These are phyloP conservation scores for Hygrophorus pudorinus DNA, from an alignment of 768 basidiomycete genomes.

Conservation along the genomic window DNA sequence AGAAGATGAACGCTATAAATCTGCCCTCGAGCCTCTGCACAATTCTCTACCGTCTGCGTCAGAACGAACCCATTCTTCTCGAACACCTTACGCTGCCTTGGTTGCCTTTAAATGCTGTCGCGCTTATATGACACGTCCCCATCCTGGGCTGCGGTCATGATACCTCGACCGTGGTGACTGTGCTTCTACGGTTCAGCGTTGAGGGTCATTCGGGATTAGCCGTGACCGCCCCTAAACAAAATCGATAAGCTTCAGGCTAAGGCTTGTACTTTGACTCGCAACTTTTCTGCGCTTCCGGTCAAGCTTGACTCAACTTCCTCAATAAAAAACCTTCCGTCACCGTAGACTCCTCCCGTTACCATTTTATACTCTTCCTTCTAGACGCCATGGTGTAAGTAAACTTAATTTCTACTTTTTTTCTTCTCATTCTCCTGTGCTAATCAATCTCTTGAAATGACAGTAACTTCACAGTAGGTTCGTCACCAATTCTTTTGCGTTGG, in stretches of 20 bases:
- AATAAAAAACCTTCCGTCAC: no score
- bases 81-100: slow-evolving; percentile 54
- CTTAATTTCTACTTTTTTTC: slow-evolving; percentile 5
- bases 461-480: slow-evolving; percentile 84
- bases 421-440: slow-evolving; percentile 14
- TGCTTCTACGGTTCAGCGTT: no score
- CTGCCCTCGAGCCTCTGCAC: slow-evolving; percentile 26
- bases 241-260: slow-evolving; percentile 9
- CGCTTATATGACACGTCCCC: slow-evolving; percentile 38
- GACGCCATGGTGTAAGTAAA: slow-evolving; percentile 74
- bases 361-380: slow-evolving; percentile 25
- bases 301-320: no score
- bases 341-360: not conserved
- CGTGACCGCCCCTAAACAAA: slow-evolving; percentile 8
- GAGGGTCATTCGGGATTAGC: not conserved
- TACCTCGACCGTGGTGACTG: slow-evolving; percentile 57
- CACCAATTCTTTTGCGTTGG: not conserved
- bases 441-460: slow-evolving; percentile 31
- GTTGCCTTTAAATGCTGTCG: slow-evolving; percentile 41
- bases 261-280: slow-evolving; percentile 3
- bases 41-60: slow-evolving; percentile 28
- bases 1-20: slow-evolving; percentile 25
- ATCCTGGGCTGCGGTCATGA: slow-evolving; percentile 67
- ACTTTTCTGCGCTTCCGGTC: no score
- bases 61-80: slow-evolving; percentile 52